Evolutionary conservation across 306 rosid genomes (phyloP).

Genomic region (Quercus cerris): DNA sequence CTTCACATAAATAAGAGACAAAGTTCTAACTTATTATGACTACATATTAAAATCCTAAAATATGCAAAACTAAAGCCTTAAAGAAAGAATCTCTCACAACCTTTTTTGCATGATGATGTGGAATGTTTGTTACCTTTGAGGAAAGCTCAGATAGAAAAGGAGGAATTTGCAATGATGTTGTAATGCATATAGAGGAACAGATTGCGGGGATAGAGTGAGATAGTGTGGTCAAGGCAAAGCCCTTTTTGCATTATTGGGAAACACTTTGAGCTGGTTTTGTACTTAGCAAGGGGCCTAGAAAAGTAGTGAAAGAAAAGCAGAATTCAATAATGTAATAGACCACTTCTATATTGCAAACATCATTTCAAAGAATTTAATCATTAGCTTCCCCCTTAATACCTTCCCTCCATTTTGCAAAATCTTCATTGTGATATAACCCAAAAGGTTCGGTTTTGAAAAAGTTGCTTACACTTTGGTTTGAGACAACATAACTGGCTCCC

Average conservation of each 20-base stretch:
- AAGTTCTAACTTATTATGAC: constrained; percentile 32
- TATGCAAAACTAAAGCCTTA: constrained; percentile 30
- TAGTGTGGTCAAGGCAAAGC: constrained; percentile 43
- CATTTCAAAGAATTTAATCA: constrained; percentile 54
- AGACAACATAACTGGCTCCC: constrained; percentile 47
- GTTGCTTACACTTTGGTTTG: constrained; percentile 37
- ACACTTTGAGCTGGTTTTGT: constrained; percentile 66
- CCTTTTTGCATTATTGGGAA: constrained; percentile 58
- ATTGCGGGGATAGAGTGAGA: constrained; percentile 21
- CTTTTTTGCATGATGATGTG: constrained; percentile 35
- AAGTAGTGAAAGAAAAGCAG: constrained; percentile 19
- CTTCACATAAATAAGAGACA: constrained; percentile 22
- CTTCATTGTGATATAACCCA: constrained; percentile 47
- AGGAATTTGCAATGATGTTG: constrained; percentile 55
- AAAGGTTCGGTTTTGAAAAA: constrained; percentile 48
- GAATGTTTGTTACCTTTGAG: constrained; percentile 39
- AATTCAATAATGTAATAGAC: constrained; percentile 43
- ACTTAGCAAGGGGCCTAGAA: constrained; percentile 41
- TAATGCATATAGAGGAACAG: constrained; percentile 40
- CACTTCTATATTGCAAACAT: constrained; percentile 47
- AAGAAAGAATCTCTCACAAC: constrained; percentile 31
- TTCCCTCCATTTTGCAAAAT: constrained; percentile 48
- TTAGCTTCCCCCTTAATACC: constrained; percentile 25
- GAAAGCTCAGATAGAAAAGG: constrained; percentile 37
- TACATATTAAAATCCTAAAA: background rate